phyloP scores from a whole-genome alignment of 2,329 filamentous ascomycete species.

The Pseudocercospora ulei region DNA sequence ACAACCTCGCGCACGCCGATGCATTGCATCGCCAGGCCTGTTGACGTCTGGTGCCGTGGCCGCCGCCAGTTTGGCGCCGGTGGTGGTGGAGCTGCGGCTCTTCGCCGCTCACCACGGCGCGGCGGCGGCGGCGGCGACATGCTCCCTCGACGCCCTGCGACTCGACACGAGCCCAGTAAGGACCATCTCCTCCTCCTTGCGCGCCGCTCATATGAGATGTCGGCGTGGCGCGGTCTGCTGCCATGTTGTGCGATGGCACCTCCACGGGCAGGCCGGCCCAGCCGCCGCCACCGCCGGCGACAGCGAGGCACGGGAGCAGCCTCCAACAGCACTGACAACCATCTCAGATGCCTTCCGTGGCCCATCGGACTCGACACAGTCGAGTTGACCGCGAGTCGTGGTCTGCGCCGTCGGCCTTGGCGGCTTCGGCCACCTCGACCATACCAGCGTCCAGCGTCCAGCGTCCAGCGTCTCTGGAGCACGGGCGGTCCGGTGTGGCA shows the following conservation, averaged over 20 bases:
- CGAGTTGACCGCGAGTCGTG: background rate
- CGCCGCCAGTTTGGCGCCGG: conserved; percentile 1
- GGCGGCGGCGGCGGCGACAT: conserved; percentile 2
- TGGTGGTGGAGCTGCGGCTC: conserved; percentile 5
- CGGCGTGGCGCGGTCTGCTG: background rate
- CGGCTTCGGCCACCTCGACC: background rate
- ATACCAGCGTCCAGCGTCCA: background rate
- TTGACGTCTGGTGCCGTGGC: conserved; percentile 1
- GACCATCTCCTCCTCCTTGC: conserved; percentile 6
- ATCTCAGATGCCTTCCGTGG: background rate
- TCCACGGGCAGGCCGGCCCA: conserved; percentile 3
- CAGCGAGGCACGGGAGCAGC: background rate
- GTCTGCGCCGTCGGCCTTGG: conserved; percentile 3
- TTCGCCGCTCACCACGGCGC: background rate
- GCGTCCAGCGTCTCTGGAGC: background rate
- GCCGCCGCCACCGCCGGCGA: conserved; percentile 1
- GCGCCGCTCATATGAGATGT: background rate
- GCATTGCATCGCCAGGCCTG: conserved; percentile 6
- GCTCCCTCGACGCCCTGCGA: background rate
- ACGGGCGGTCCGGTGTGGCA: background rate
- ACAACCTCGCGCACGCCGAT: background rate
- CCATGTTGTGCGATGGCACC: background rate
- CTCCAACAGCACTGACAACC: conserved; percentile 1
- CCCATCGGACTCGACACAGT: background rate
- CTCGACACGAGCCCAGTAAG: background rate